Base-by-base conservation (phyloP, 768 basidiomycete species). In the Psilocybe sp. region DNA sequence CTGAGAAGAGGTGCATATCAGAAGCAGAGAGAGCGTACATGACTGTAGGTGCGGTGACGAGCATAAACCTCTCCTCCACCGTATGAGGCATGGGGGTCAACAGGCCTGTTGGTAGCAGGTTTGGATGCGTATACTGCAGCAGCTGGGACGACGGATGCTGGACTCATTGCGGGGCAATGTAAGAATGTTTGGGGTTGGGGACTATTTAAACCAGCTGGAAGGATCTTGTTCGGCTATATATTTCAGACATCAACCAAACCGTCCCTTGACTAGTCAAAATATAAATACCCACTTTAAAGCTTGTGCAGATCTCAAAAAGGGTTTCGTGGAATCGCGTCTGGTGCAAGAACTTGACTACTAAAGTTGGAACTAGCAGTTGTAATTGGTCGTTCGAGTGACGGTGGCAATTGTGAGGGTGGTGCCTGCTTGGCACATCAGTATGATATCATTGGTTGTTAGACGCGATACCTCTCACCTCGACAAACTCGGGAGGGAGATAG, bases 21-120 rank as follows among this genome's bases (percentile, higher is more conserved):
- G 20, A 47, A 40, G 35, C 28, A 51, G 31, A 13, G 68, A 5
- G 41, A 46, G 20, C 85, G 57, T 70, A 94, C 93, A 53, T 83
- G 82, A 56, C 91, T 93, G 67, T 93, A 97, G 0, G 93, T 96
- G 61, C 93, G 77, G 14, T 87, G 84, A 58, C 92, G 86, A 64
- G 84, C 83, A 67, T 84, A 87, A 3, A 84, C 76, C 62, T 96
- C 88, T 39, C 77, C 79, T 15, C 85, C 84, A 38, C 89, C 89
- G 57, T 96, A 96, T 18, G 83, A 77, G 8, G 92, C 83, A 47
- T 95, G 92, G 45, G 76, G 74, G 57, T 89, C 72, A 47, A 78
- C 77, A 4, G 75, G 60, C 20, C 69, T 67, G 15, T 70, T 28
- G 7, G 23, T 28, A 28, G 7, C 23, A 28, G 23, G 23, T 28